Percentiles rank a stretch among this genome's conserved stretches.
phyloP scores from a whole-genome alignment of 148 eudicot genomes.

The Spergularia marina region DNA sequence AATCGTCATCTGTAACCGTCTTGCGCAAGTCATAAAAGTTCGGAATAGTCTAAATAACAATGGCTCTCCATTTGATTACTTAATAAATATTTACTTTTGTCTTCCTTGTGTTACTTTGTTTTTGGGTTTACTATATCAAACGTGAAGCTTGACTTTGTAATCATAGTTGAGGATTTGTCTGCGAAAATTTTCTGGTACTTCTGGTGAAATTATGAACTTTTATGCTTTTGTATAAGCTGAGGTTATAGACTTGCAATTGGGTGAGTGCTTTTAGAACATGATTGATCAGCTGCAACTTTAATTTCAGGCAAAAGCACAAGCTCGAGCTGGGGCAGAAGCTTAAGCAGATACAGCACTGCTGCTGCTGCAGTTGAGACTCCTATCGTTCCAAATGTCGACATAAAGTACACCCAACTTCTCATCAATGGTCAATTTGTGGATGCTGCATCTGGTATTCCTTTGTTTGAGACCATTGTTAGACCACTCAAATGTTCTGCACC shows the following conservation, averaged over 20 bases:
- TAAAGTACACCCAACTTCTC: slow-evolving; percentile 73
- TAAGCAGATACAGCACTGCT: slow-evolving; percentile 57
- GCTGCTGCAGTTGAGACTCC: slow-evolving; percentile 64
- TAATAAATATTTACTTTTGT: no score
- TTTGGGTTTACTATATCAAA: no score
- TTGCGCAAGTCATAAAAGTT: no score
- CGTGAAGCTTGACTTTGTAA: no score
- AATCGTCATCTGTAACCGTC: no score
- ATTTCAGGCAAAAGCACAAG: slow-evolving; percentile 48
- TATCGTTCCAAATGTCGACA: slow-evolving; percentile 61
- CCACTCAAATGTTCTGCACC: no score
- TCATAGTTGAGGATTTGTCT: no score
- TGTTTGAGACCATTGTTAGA: background rate
- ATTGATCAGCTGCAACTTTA: background rate
- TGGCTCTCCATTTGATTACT: no score
- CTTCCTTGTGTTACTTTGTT: no score
- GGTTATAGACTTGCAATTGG: background rate
- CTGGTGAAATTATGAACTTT: background rate
- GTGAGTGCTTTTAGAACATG: background rate
- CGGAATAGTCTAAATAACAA: no score
- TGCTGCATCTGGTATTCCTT: slow-evolving; percentile 75
- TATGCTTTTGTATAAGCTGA: background rate
- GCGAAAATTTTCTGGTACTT: background rate
- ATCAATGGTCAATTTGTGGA: slow-evolving; percentile 94
- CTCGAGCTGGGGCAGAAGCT: slow-evolving; percentile 34